Evolutionary conservation across 2,329 filamentous ascomycete species (phyloP), one percentile per base, ranked within the genome.

Genomic region (Dactylonectria macrodidyma): DNA sequence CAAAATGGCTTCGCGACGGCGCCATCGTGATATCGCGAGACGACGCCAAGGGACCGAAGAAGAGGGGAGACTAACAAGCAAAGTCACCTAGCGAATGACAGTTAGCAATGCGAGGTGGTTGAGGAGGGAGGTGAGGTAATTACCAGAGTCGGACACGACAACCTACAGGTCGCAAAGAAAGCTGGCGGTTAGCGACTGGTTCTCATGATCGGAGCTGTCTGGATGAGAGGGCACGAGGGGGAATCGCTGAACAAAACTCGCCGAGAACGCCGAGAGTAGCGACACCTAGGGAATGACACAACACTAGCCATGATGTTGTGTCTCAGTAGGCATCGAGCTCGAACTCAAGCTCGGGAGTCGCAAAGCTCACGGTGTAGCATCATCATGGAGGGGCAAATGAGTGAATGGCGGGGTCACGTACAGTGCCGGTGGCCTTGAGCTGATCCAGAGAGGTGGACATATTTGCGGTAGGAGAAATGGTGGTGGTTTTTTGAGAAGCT

Each of bases 91-190:
- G 71, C 65, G 62, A 68, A 68, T 70, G 78, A 51, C 72, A 66
- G 76, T 78, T 77, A 80, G 76, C 76, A 80, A 79, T 75, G 69
- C 59, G 33, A 33, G 41, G 52, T 19, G 36, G 55, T 48, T 24
- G 19, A 41, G 22, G 22, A 55, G 67, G 71, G 62, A 68, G 59
- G 62, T 80, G 79, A 73, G 80, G 77, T 74, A 80, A 82, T 88
- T 92, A 92, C 95, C 96, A 84, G 95, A 97, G 88, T 98, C 96
- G 84, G 93, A 95, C 84, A 98, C 96, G 81, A 98, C 96, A 73
- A 94, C 93, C 94, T 96, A 81, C 75, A 65, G 19, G 57, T 61
- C 47, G 64, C 46, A 62, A 61, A 67, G 62, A 58, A 66, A 71
- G 56, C 63, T 69, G 65, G 62, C 52, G 61, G 73, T 78, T 70